Base-by-base conservation (phyloP, 164 flowering plant species). In the Akebia trifoliata region DNA sequence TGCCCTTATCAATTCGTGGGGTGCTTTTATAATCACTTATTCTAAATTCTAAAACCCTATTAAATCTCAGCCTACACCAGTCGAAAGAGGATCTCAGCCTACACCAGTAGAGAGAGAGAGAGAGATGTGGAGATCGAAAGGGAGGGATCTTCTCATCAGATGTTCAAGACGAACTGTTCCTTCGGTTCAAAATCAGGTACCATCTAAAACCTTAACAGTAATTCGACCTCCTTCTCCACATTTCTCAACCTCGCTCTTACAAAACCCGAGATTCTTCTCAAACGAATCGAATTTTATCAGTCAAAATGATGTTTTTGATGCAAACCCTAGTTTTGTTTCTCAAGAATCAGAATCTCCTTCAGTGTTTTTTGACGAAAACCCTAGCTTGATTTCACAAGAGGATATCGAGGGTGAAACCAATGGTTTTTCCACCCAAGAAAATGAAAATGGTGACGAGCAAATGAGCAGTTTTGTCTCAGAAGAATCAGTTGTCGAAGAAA, bases 51-150 rank as follows among this genome's bases (percentile, higher is more conserved):
- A n/a, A n/a, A n/a, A n/a, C n/a, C n/a, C n/a, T n/a, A n/a, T n/a
- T n/a, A n/a, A n/a, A n/a, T n/a, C n/a, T n/a, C n/a, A n/a, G n/a
- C n/a, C n/a, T n/a, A n/a, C n/a, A n/a, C n/a, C n/a, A n/a, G n/a
- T n/a, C n/a, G n/a, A n/a, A n/a, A n/a, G n/a, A n/a, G n/a, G n/a
- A n/a, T n/a, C n/a, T n/a, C n/a, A n/a, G n/a, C n/a, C n/a, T n/a
- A n/a, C n/a, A n/a, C n/a, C n/a, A 40, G 44, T 2, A 9, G 1
- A 44, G 54, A 59, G 58, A 43, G 55, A 32, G 46, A 37, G 59
- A 53, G 64, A 58, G 57, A 70, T 71, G 68, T 66, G 74, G 74
- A 54, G 68, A 54, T 62, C 64, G 2, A 46, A 34, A 44, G 64
- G 57, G 2, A 61, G 56, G 42, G 39, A 18, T 42, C 21, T 61